Evolutionary conservation across 305 asterid genomes (phyloP).

Genomic region (Solanum hybrid): DNA sequence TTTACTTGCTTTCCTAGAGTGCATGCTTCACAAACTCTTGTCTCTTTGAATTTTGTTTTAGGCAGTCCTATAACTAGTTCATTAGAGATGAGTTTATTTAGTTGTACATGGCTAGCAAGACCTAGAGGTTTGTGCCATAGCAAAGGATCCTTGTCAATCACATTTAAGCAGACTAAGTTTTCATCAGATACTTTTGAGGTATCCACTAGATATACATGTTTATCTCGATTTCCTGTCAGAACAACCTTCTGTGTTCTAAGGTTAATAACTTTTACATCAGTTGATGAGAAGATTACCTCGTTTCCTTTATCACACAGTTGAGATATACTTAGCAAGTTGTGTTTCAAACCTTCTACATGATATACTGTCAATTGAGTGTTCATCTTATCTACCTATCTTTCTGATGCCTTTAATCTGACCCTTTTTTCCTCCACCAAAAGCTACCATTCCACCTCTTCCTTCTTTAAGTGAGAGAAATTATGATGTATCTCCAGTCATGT

Average conservation of each 20-base stretch:
- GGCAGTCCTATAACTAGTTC: not conserved
- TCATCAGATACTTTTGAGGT: not conserved
- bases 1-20: not conserved
- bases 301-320: not conserved
- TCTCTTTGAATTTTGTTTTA: not conserved
- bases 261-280: not conserved
- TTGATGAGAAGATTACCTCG: not conserved
- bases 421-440: not conserved
- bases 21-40: not conserved
- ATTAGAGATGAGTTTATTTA: not conserved
- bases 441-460: not conserved
- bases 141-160: not conserved
- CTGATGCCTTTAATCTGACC: not conserved
- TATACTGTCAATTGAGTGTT: not conserved
- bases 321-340: not conserved
- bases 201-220: not conserved
- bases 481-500: not conserved
- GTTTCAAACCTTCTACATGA: not conserved
- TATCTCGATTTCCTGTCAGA: not conserved
- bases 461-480: not conserved
- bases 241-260: not conserved
- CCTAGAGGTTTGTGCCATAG: not conserved
- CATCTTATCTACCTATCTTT: not conserved
- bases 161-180: not conserved
- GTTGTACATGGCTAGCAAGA: not conserved